A percentile compares a stretch with the other conserved stretches of the same genome.
Evolutionary conservation across 371 early-diverging fungal genomes (phyloP).

Genomic region (Circinella minor): DNA sequence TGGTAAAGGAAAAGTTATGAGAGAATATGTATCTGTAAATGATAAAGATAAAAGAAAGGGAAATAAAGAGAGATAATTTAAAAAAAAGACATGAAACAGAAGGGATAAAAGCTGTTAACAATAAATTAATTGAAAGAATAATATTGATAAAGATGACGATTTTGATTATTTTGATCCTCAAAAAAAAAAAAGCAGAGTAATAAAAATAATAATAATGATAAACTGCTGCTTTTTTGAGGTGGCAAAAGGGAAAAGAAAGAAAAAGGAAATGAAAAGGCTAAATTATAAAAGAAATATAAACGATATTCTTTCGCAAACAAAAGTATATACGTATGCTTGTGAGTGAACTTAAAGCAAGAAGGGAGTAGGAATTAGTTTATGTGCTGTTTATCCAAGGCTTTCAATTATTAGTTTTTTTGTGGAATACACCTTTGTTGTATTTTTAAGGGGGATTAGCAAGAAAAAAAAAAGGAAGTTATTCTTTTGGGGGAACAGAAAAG

Average conservation of each 20-base stretch:
- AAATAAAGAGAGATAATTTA: not conserved
- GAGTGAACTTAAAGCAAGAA: not conserved
- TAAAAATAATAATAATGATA: not conserved
- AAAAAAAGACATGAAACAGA: constrained; percentile 5
- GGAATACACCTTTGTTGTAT: not conserved
- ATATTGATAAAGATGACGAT: not conserved
- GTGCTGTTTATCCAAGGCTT: no score
- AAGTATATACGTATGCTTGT: not conserved
- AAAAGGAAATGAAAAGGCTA: constrained; percentile 16
- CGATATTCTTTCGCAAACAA: no score
- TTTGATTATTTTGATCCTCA: not conserved
- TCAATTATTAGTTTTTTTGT: no score
- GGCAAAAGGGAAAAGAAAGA: constrained; percentile 7
- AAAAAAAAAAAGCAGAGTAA: no score
- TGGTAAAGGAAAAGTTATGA: not conserved
- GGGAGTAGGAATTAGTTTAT: not conserved
- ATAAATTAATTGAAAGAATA: not conserved
- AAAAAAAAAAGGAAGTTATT: no score
- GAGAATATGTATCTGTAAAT: not conserved
- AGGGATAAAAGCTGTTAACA: not conserved
- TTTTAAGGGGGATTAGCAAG: not conserved
- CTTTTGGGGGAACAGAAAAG: not conserved
- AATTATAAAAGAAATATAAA: constrained; percentile 10
- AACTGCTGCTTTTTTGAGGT: not conserved
- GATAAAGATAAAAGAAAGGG: not conserved